Conservation (phyloP, 257 asterid species). For the Solanum clarkiae region DNA sequence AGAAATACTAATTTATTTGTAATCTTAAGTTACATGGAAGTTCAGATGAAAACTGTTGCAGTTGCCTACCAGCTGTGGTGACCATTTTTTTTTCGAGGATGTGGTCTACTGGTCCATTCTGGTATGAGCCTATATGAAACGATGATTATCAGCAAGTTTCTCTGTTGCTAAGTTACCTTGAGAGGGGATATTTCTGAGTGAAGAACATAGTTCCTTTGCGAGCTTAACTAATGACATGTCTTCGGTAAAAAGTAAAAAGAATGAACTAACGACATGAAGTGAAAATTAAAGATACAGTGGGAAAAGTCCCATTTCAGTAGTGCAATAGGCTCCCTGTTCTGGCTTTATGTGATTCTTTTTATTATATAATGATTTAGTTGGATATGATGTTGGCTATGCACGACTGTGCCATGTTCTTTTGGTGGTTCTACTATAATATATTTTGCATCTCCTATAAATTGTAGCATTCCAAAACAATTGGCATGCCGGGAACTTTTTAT, state of each 20-base stretch:
- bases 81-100: neutral
- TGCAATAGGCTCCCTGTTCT: neutral
- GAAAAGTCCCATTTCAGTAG: neutral
- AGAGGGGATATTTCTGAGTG: neutral
- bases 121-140: neutral
- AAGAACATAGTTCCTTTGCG: neutral
- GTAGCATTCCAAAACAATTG: neutral
- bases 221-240: neutral
- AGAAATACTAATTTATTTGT: neutral
- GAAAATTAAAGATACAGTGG: neutral
- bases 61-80: neutral
- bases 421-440: neutral
- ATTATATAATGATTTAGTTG: neutral
- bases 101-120: neutral
- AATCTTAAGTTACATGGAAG: neutral
- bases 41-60: neutral
- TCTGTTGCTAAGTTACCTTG: neutral
- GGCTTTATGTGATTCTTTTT: neutral
- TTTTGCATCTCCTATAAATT: neutral
- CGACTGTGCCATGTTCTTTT: neutral
- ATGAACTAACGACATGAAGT: neutral
- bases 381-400: neutral
- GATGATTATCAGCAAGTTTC: neutral
- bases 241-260: neutral
- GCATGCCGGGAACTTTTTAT: neutral